Percentiles rank a stretch among this genome's conserved stretches.
These are phyloP conservation scores for Corrigiola litoralis DNA, from an alignment of 179 eudicot genomes.

Conservation along the genomic window DNA sequence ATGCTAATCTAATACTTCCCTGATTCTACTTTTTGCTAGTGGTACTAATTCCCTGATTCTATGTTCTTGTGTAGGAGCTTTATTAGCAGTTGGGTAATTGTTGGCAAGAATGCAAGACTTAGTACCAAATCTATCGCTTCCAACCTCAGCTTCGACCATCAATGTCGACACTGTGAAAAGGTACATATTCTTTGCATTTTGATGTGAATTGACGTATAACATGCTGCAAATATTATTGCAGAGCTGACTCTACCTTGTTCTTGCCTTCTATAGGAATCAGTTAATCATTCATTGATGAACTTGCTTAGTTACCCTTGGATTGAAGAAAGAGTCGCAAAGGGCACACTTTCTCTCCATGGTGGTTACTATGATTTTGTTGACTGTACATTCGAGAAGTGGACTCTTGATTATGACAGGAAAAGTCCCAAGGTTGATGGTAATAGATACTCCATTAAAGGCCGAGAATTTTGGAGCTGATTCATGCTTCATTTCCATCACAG, in stretches of 20 bases:
- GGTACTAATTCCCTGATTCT: slow-evolving; percentile 6
- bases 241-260: background rate
- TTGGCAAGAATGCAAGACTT: slow-evolving; percentile 64
- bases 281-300: slow-evolving; percentile 71
- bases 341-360: slow-evolving; percentile 71
- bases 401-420: slow-evolving; percentile 56
- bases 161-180: slow-evolving; percentile 92
- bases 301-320: slow-evolving; percentile 96
- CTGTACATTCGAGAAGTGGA: slow-evolving; percentile 94
- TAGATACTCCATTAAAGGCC: slow-evolving; percentile 38
- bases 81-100: slow-evolving; percentile 71
- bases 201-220: background rate
- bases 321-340: slow-evolving; percentile 64
- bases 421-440: slow-evolving; percentile 17
- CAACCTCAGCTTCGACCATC: slow-evolving; percentile 69
- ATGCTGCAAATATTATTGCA: background rate
- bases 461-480: slow-evolving; percentile 59
- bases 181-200: slow-evolving; percentile 25
- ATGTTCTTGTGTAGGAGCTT: slow-evolving; percentile 49
- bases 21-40: background rate
- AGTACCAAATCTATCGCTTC: slow-evolving; percentile 71
- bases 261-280: slow-evolving; percentile 56
- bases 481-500: slow-evolving; percentile 10
- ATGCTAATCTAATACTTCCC: background rate
- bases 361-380: slow-evolving; percentile 82